Evolutionary conservation across 495 filamentous ascomycete species (phyloP).

Genomic region (Aspergillus olivimuriae): DNA sequence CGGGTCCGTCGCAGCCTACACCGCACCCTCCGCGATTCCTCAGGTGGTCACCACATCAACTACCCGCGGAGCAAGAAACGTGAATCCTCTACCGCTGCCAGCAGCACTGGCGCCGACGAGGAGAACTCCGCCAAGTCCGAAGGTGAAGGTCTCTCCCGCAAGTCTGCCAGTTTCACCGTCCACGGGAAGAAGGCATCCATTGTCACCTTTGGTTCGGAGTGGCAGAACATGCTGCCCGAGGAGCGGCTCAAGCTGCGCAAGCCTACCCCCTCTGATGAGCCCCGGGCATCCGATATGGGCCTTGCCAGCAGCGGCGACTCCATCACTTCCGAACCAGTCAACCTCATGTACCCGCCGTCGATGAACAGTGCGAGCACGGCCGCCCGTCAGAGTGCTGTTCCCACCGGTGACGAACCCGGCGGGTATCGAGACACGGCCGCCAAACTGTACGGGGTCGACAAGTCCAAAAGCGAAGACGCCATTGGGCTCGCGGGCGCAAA

Average conservation of each 20-base stretch:
- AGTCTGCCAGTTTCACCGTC: constrained; percentile 83
- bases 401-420: constrained; percentile 16
- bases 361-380: constrained; percentile 33
- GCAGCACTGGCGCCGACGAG: constrained; percentile 57
- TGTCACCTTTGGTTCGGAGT: constrained; percentile 87
- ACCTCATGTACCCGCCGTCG: constrained; percentile 27
- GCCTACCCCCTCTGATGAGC: constrained; percentile 42
- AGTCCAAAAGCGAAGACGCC: constrained; percentile 11
- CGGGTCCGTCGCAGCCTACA: constrained; percentile 85
- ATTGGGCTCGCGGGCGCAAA: constrained; percentile 1
- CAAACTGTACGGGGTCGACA: constrained; percentile 1
- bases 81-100: constrained; percentile 60
- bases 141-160: constrained; percentile 65
- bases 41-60: constrained; percentile 54
- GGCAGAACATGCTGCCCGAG: constrained; percentile 74
- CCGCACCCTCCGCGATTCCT: constrained; percentile 81
- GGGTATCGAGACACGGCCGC: constrained; percentile 18
- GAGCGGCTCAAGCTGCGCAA: constrained; percentile 60
- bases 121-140: constrained; percentile 24
- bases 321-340: constrained; percentile 20
- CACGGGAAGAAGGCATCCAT: constrained; percentile 98
- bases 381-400: constrained; percentile 26
- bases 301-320: constrained; percentile 28
- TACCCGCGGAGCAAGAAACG: constrained; percentile 70
- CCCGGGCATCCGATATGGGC: constrained; percentile 32